Evolutionary conservation across 257 asterid species (phyloP), one percentile per base, ranked within the genome.

Genomic region (Misopates orontium): DNA sequence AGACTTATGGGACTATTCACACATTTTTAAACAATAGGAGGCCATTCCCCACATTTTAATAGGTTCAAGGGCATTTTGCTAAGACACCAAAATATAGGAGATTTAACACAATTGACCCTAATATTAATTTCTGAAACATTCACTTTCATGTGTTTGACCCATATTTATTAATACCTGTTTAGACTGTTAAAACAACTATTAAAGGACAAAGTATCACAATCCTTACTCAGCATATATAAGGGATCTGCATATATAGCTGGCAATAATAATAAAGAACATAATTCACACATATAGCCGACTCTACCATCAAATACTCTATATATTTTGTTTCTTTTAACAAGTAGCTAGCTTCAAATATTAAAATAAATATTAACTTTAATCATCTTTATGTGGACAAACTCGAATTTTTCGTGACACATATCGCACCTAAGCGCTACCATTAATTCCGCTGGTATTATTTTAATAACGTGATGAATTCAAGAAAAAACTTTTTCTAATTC

Each of bases 191-290:
- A n/a, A 60, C 61, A 68, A 74, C 45, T 17, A 55, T 60, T 56
- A 71, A 39, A 62, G 31, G 67, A 68, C 71, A 73, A 73, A 62
- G 18, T n/a, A 47, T 47, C 39, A 68, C 66, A 60, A 53, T 73
- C 21, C 36, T 56, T 17, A 45, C 66, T 20, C 31, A 36, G 50
- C 6, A 50, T 24, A 10, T 39, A 25, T 55, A 15, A 18, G 17
- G 74, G 54, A 57, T 64, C 39, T 48, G 58, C 39, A n/a, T 48
- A 20, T 31, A 39, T 40, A 59, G 13, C 52, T 60, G 44, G 53
- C 39, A 23, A 0, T 22, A 22, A 50, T 50, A 50, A 19, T n/a
- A n/a, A n/a, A n/a, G 5, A 0, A n/a, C 1, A 10, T 50, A 16
- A n/a, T 12, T n/a, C n/a, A n/a, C n/a, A 50, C 19, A 50, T 50